Base-by-base conservation (phyloP, 2,329 filamentous ascomycete species). In the Diaporthe citriasiana region DNA sequence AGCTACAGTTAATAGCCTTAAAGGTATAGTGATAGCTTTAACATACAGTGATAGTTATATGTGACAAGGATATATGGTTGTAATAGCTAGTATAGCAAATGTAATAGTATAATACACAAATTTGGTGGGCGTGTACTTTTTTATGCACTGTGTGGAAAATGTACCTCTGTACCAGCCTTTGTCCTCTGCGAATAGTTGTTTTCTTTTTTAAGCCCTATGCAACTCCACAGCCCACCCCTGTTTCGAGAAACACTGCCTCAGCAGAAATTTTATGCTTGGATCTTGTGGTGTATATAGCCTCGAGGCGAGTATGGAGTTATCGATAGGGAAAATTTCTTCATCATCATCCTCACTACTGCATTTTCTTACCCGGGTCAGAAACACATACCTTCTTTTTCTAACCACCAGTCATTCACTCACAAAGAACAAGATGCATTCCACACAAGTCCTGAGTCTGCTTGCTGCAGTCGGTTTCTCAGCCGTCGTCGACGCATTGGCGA, bases 401-500 rank as follows among this genome's bases (percentile, higher is more conserved):
- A 53, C n/a, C 30, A 30, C 27, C 7, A 72, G 56, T 55, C 70
- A 51, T 30, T 71, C 70, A 51, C 50, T 71, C 40, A 57, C 40
- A 30, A 15, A 22, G 17, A 40, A 27, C 70, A 55, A 65, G 7
- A 72, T 72, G 70, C 57, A 53, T 25, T 47, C 70, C 57, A 42
- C 57, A 42, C 45, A 38, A 45, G 7, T 72, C 10, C n/a, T 72
- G 9, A 42, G 70, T 6, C 70, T 72, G n/a, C 33, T 72, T 25
- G 57, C 70, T 38, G 57, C 70, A 30, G 70, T 56, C 19, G 57
- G 45, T 25, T 70, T 70, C 66, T 57, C 66, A 6, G 12, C 19
- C 66, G 30, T 7, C 47, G 70, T 51, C 19, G 27, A 55, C 45
- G 56, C 70, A 27, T 51, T 82, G 60, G 75, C 78, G 47, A 66